Conservation (phyloP, 2,329 filamentous ascomycete genomes). For the Xylariaceae sp. region DNA sequence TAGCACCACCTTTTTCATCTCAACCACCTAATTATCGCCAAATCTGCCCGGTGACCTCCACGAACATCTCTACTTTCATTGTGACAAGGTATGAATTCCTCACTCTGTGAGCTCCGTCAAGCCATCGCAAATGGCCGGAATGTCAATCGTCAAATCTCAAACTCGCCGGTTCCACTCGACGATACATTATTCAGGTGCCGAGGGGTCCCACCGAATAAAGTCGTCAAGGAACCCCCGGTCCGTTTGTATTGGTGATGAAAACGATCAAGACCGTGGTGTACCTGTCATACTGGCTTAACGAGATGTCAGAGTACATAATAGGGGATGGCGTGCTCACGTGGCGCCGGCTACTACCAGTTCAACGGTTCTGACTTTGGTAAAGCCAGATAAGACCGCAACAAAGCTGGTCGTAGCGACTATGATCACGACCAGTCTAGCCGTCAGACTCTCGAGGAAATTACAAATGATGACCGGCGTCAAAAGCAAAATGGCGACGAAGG, state of each 20-base stretch:
- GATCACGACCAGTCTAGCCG: constrained; percentile 1
- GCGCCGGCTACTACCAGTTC: constrained; percentile 12
- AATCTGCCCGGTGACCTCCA: no score
- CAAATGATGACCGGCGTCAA: constrained; percentile 10
- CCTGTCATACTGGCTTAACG: not conserved
- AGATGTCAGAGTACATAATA: not conserved
- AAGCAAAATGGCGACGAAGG: constrained; percentile 4
- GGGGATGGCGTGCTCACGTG: constrained; percentile 4
- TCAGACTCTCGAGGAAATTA: not conserved
- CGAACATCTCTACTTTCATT: no score
- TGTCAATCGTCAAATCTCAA: no score
- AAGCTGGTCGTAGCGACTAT: constrained; percentile 4
- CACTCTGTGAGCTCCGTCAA: no score
- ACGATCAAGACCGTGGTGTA: not conserved
- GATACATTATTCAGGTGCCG: no score
- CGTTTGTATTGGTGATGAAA: not conserved
- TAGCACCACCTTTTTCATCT: no score
- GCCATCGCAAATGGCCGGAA: no score
- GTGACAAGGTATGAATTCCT: no score
- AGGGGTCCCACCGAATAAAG: not conserved
- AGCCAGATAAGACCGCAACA: constrained; percentile 3
- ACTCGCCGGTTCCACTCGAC: no score
- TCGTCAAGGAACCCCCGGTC: not conserved
- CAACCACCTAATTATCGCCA: no score
- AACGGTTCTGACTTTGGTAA: constrained; percentile 3